These are phyloP conservation scores for Xylariaceae sp. DNA, from an alignment of 2,329 filamentous ascomycete genomes.

Conservation along the genomic window DNA sequence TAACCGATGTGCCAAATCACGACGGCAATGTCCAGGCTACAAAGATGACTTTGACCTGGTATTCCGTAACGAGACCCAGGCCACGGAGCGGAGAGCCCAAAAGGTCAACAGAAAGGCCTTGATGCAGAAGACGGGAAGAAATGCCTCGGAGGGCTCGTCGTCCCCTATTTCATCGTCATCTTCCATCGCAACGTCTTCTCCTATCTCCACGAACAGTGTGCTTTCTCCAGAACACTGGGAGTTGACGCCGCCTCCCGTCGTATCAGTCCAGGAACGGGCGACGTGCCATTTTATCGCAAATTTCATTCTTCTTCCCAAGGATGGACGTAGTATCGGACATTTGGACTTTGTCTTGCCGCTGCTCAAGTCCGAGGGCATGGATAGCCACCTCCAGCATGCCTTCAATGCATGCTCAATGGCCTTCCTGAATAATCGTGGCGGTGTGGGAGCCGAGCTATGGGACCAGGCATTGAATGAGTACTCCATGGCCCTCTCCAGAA, in stretches of 20 bases:
- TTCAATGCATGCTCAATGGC: slow-evolving; percentile 57
- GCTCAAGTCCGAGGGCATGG: slow-evolving; percentile 40
- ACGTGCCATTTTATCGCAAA: slow-evolving; percentile 57
- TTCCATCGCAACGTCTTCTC: no score
- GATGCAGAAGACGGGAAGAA: slow-evolving; percentile 33
- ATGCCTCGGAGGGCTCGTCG: slow-evolving; percentile 20
- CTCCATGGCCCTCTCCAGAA: slow-evolving; percentile 48
- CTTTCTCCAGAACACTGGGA: no score
- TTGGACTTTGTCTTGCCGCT: slow-evolving; percentile 56
- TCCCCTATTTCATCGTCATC: slow-evolving; percentile 11
- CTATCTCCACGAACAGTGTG: no score
- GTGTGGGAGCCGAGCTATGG: slow-evolving; percentile 32
- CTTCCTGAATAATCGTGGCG: slow-evolving; percentile 47
- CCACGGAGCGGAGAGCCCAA: slow-evolving; percentile 57
- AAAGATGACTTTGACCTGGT: slow-evolving; percentile 68
- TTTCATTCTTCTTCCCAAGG: slow-evolving; percentile 50
- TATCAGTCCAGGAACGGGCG: slow-evolving; percentile 51
- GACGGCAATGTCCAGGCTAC: slow-evolving; percentile 60
- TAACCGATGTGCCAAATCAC: slow-evolving; percentile 59
- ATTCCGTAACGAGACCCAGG: slow-evolving; percentile 66
- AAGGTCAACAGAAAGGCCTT: slow-evolving; percentile 48
- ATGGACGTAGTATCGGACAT: slow-evolving; percentile 49
- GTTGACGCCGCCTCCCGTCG: slow-evolving; percentile 36
- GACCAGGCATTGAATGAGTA: slow-evolving; percentile 48
- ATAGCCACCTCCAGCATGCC: slow-evolving; percentile 48